These are phyloP conservation scores for Rhinocladiella similis DNA, from an alignment of 2,329 filamentous ascomycete species.

Conservation along the genomic window DNA sequence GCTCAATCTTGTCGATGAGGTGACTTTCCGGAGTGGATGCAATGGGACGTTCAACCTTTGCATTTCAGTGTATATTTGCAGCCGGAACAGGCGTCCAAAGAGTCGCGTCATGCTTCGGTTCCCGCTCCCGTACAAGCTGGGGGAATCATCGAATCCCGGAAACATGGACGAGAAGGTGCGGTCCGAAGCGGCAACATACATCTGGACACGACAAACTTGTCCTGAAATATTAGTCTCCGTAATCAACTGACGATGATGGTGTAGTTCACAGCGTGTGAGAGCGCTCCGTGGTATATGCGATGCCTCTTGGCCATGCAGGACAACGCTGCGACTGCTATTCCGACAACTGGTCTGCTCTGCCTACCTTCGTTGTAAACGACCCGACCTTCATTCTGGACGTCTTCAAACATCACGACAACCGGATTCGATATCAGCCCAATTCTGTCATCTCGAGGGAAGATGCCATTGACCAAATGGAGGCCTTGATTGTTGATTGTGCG, in stretches of 20 bases:
- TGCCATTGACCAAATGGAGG: conserved; percentile 24
- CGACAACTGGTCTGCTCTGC: conserved; percentile 16
- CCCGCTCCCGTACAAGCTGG: conserved; percentile 32
- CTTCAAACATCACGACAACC: conserved; percentile 32
- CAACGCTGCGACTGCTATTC: conserved; percentile 1
- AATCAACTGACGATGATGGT: neutral
- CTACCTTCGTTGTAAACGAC: conserved; percentile 25
- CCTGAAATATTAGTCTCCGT: conserved; percentile 22
- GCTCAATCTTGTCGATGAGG: conserved; percentile 15
- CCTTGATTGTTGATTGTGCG: conserved; percentile 34
- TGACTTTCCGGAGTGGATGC: conserved; percentile 29
- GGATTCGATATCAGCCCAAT: conserved; percentile 32
- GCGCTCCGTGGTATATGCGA: conserved; percentile 7
- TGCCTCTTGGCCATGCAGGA: conserved; percentile 5
- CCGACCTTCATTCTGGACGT: conserved; percentile 30
- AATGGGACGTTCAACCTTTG: conserved; percentile 34
- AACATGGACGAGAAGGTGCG: conserved; percentile 34
- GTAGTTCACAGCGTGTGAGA: conserved; percentile 11
- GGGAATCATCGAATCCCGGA: conserved; percentile 28
- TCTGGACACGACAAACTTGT: conserved; percentile 33
- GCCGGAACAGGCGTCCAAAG: conserved; percentile 19
- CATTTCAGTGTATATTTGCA: conserved; percentile 27
- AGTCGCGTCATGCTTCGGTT: conserved; percentile 10
- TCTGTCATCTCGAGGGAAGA: conserved; percentile 18
- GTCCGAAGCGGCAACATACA: conserved; percentile 34